Conservation (phyloP, 2,329 filamentous ascomycete species). For the Lachnellula suecica region DNA sequence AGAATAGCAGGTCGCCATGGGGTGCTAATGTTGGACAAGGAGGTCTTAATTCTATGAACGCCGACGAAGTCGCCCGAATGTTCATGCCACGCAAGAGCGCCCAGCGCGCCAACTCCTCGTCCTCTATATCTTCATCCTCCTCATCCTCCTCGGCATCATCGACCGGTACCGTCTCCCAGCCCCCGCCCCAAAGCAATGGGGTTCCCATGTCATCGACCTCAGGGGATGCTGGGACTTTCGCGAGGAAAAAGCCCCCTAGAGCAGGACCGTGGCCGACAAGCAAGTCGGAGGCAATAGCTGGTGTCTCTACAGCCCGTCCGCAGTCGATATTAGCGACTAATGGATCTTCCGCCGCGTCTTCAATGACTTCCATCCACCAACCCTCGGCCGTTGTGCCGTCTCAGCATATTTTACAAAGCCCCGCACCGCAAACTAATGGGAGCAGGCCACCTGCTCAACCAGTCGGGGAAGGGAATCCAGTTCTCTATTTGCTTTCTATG, state of each 20-base stretch:
- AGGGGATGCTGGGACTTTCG: slow-evolving; percentile 29
- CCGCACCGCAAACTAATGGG: slow-evolving; percentile 57
- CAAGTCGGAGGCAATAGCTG: slow-evolving; percentile 65
- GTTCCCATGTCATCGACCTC: slow-evolving; percentile 33
- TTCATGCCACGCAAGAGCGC: slow-evolving; percentile 86
- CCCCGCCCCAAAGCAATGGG: slow-evolving; percentile 62
- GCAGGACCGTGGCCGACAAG: slow-evolving; percentile 61
- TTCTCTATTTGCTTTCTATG: slow-evolving; percentile 83
- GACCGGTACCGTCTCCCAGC: slow-evolving; percentile 61
- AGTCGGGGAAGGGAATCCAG: slow-evolving; percentile 61
- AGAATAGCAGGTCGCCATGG: slow-evolving; percentile 66
- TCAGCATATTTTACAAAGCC: slow-evolving; percentile 66
- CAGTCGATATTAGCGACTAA: slow-evolving; percentile 60
- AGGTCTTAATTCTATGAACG: slow-evolving; percentile 69
- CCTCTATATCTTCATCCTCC: slow-evolving; percentile 70
- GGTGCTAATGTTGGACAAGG: slow-evolving; percentile 59
- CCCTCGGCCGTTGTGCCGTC: slow-evolving; percentile 63
- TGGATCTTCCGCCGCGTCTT: slow-evolving; percentile 57
- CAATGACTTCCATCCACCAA: slow-evolving; percentile 59
- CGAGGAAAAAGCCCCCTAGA: slow-evolving; percentile 47
- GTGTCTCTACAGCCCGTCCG: slow-evolving; percentile 59
- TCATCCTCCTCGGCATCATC: slow-evolving; percentile 60
- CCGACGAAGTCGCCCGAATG: slow-evolving; percentile 84
- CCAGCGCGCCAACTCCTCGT: slow-evolving; percentile 87
- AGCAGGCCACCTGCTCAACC: slow-evolving; percentile 37